Evolutionary conservation across 2,329 filamentous ascomycete genomes (phyloP), one percentile per base, ranked within the genome.

Genomic region (Exophiala phaeomuriformis): DNA sequence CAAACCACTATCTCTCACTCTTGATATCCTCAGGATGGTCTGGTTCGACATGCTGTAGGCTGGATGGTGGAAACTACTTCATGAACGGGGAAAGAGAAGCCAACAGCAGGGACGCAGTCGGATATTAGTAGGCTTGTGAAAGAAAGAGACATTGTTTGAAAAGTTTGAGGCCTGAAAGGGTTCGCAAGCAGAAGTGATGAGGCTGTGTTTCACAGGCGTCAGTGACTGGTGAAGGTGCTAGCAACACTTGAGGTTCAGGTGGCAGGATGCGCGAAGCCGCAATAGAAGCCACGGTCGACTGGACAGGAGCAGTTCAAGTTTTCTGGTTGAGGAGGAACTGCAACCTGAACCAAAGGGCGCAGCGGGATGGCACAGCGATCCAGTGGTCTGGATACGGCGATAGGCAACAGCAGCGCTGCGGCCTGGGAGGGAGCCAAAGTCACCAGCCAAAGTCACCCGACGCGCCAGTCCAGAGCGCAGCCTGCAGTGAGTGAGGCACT

Each of bases 1-100:
- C 19, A 27, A 53, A 47, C 19, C 19, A 19, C 10, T 12, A 28
- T 41, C 53, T 70, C 75, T 63, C 75, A 89, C 86, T 75, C 88
- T 87, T 60, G 87, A 87, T 71, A 95, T 91, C 61, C 89, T 86
- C 63, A 95, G 84, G 64, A 94, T 88, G 55, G 86, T 88, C 71
- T 94, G 88, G 71, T 93, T 89, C 58, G 85, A 82, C 84, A 88
- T 88, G 36, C 19, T 55, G 51, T 12, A 32, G n/a, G 44, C 36
- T 30, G 36, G 12, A 12, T 32, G 12, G 36, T 37, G 10, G 29
- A 30, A 42, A n/a, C 45, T 37, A 10, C 37, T 37, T 39, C 52
- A 58, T 48, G 47, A 44, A 42, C 29, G 33, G 27, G 45, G 27
- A 43, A 35, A 43, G 30, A 29, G 39, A 41, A 5, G 19, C 27